Conservation (phyloP, 2,329 filamentous ascomycete species). For the Coniochaeta sp. region DNA sequence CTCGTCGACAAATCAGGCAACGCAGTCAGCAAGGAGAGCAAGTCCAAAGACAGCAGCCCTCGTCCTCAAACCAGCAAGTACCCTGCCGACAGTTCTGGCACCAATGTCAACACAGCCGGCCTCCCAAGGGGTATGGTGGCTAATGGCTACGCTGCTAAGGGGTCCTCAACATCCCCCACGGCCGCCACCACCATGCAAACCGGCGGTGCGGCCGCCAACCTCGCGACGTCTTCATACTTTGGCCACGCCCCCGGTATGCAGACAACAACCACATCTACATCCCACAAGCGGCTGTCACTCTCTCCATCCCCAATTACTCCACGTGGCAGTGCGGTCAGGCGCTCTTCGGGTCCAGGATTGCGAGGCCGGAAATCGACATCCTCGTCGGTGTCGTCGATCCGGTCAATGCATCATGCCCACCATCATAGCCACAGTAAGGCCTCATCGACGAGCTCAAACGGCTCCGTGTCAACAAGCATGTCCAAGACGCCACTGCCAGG, state of each 20-base stretch:
- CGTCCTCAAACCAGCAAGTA: slow-evolving; percentile 55
- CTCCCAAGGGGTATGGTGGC: slow-evolving; percentile 43
- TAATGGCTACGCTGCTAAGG: slow-evolving; percentile 37
- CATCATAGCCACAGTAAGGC: slow-evolving; percentile 88
- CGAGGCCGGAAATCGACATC: slow-evolving; percentile 93
- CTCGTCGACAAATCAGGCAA: slow-evolving; percentile 42
- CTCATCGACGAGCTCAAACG: slow-evolving; percentile 81
- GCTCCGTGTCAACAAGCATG: slow-evolving; percentile 59
- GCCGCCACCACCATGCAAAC: not conserved
- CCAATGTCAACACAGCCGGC: slow-evolving; percentile 28
- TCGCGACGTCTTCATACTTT: slow-evolving; percentile 2
- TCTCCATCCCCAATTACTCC: slow-evolving; percentile 86
- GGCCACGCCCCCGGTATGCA: slow-evolving; percentile 4
- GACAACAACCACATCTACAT: slow-evolving; percentile 16
- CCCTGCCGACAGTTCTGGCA: slow-evolving; percentile 29
- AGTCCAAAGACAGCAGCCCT: slow-evolving; percentile 45
- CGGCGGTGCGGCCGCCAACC: not conserved
- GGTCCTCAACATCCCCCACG: slow-evolving; percentile 9
- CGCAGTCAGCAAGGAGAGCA: slow-evolving; percentile 24
- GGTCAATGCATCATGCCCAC: slow-evolving; percentile 74
- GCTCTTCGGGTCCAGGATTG: slow-evolving; percentile 76
- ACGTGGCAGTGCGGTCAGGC: slow-evolving; percentile 74
- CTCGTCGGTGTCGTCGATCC: slow-evolving; percentile 86
- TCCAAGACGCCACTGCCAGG: slow-evolving; percentile 58
- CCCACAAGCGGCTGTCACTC: slow-evolving; percentile 68